A percentile compares a stretch with the other conserved stretches of the same genome.
These are phyloP conservation scores for Pouteria glomerata DNA, from an alignment of 148 eudicot genomes.

Conservation along the genomic window DNA sequence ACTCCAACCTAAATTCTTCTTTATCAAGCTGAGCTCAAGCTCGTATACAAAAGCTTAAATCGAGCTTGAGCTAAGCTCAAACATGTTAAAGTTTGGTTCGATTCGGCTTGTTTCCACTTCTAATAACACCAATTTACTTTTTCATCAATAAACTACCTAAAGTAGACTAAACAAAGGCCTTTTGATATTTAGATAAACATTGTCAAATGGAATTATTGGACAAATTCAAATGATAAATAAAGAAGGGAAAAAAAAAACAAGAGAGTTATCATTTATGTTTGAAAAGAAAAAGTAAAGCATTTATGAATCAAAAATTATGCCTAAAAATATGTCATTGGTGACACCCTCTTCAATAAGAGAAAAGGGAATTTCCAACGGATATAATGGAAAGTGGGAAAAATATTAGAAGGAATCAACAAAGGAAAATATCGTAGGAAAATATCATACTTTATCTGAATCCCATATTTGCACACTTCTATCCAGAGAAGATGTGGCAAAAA, in stretches of 20 bases:
- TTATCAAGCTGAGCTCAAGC: no score
- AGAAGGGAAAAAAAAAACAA: neutral
- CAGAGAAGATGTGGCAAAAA: slow-evolving; percentile 51
- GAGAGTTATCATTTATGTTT: neutral
- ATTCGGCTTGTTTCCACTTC: no score
- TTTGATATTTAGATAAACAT: neutral
- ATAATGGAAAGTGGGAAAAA: neutral
- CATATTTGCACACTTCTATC: slow-evolving; percentile 46
- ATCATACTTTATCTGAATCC: slow-evolving; percentile 41
- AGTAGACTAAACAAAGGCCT: neutral
- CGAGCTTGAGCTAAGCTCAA: no score
- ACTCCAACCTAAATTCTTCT: no score
- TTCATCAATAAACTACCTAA: neutral
- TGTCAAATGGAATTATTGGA: neutral
- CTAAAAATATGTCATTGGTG: neutral
- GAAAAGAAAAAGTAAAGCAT: neutral
- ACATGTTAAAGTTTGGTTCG: no score
- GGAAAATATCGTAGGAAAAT: no score
- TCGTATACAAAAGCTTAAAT: no score
- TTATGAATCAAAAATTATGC: neutral
- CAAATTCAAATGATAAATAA: neutral
- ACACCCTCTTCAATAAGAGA: neutral
- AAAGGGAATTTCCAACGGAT: neutral
- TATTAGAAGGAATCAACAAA: neutral
- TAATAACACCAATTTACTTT: neutral